These are phyloP conservation scores for Lepidium africanum DNA, from an alignment of 345 rosid genomes.

Conservation along the genomic window DNA sequence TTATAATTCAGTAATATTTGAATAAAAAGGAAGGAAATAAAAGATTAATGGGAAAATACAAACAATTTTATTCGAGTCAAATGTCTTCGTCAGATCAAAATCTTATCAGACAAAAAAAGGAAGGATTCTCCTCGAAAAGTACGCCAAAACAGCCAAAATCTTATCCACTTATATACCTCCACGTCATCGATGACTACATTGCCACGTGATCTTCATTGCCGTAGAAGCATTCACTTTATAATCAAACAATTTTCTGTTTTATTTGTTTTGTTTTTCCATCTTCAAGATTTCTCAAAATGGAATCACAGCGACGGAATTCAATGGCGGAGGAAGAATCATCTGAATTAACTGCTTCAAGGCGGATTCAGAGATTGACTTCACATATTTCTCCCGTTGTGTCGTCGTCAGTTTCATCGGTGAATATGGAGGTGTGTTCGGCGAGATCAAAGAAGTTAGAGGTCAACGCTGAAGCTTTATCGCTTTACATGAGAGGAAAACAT, in stretches of 20 bases:
- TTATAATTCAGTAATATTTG: too few relatives aligned
- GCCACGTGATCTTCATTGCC: constrained; percentile 19
- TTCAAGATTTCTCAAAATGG: constrained; percentile 8
- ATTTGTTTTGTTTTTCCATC: neutral
- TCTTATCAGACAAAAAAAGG: neutral
- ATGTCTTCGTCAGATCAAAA: neutral
- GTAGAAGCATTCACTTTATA: constrained; percentile 3
- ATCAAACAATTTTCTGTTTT: neutral
- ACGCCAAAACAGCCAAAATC: constrained; percentile 33
- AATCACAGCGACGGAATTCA: constrained; percentile 14
- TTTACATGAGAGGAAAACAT: constrained; percentile 68
- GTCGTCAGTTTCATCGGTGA: constrained; percentile 22
- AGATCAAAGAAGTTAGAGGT: constrained; percentile 47
- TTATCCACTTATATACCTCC: constrained; percentile 25
- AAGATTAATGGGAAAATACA: too few relatives aligned
- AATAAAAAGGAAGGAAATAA: too few relatives aligned
- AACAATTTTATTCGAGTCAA: too few relatives aligned
- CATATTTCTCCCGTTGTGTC: constrained; percentile 40
- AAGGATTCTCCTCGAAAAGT: constrained; percentile 27
- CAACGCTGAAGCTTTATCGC: constrained; percentile 35
- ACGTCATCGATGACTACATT: constrained; percentile 22
- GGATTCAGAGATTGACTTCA: constrained; percentile 47
- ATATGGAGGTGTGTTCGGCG: constrained; percentile 35
- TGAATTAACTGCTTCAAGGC: constrained; percentile 26
- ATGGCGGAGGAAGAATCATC: constrained; percentile 25